Percentiles rank a stretch among this genome's conserved stretches.
Evolutionary conservation across 148 eudicot species (phyloP).

Genomic region (Vaccinium macrocarpon): DNA sequence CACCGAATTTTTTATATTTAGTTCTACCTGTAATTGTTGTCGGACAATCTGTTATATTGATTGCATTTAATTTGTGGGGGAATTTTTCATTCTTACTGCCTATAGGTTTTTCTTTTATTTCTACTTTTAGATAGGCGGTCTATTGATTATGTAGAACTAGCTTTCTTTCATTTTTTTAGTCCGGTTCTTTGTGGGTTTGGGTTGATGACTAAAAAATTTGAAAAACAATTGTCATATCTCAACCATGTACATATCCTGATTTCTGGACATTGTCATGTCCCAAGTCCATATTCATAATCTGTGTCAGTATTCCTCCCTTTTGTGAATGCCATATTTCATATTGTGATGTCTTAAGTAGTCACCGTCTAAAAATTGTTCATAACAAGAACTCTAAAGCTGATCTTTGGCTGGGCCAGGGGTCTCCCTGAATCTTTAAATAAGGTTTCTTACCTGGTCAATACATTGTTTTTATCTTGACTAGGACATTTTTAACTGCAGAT

Average conservation of each 20-base stretch:
- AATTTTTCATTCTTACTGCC: background rate
- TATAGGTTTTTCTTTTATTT: background rate
- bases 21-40: background rate
- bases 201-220: background rate
- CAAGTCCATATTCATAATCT: background rate
- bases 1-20: background rate
- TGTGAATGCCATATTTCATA: too few relatives aligned
- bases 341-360: too few relatives aligned
- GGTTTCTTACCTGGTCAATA: too few relatives aligned
- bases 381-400: too few relatives aligned
- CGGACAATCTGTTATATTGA: background rate
- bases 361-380: too few relatives aligned
- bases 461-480: too few relatives aligned
- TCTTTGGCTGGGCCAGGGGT: too few relatives aligned
- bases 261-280: background rate
- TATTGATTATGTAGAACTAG: background rate
- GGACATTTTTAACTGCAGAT: too few relatives aligned
- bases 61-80: background rate
- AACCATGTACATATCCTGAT: background rate
- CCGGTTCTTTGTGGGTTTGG: background rate
- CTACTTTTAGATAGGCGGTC: background rate
- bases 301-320: too few relatives aligned
- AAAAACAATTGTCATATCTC: background rate
- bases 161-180: background rate
- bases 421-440: too few relatives aligned